Evolutionary conservation across 2,329 filamentous ascomycete genomes (phyloP).

Genomic region (Verticillium isaacii): DNA sequence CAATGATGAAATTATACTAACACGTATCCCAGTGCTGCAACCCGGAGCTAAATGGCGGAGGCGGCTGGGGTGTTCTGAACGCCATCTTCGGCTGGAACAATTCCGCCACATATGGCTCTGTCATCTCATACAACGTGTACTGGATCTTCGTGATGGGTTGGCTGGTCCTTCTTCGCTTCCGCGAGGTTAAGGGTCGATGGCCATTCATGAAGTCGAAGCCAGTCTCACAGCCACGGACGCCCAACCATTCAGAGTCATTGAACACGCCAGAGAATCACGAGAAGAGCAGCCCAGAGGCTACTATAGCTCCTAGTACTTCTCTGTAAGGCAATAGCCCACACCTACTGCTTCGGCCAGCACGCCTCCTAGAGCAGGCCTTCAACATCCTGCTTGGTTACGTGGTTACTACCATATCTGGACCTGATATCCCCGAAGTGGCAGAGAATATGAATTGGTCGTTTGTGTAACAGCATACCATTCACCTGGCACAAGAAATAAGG

Average conservation of each 20-base stretch:
- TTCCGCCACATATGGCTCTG: conserved; percentile 80
- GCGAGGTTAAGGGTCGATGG: conserved; percentile 37
- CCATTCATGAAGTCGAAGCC: conserved; percentile 33
- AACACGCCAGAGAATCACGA: neutral
- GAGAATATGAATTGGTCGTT: too few species aligned
- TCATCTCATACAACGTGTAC: conserved; percentile 84
- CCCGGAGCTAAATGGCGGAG: conserved; percentile 65
- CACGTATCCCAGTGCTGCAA: conserved; percentile 61
- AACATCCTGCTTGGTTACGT: too few species aligned
- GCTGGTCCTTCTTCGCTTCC: conserved; percentile 11
- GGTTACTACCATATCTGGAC: too few species aligned
- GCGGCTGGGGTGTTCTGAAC: conserved; percentile 85
- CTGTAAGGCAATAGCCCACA: too few species aligned
- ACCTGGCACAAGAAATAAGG: too few species aligned
- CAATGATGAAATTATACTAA: neutral
- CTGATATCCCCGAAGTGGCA: too few species aligned
- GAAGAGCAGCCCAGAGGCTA: neutral
- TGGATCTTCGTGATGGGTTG: conserved; percentile 58
- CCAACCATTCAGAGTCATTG: neutral
- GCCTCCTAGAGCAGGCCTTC: too few species aligned
- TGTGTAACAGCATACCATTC: too few species aligned
- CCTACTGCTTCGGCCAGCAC: too few species aligned
- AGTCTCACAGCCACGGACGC: neutral
- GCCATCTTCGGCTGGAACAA: conserved; percentile 84
- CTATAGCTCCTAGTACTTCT: neutral